Evolutionary conservation across 1,284 basidiomycete genomes (phyloP), one percentile per base, ranked within the genome.

Genomic region (Marasmius tenuissimus): DNA sequence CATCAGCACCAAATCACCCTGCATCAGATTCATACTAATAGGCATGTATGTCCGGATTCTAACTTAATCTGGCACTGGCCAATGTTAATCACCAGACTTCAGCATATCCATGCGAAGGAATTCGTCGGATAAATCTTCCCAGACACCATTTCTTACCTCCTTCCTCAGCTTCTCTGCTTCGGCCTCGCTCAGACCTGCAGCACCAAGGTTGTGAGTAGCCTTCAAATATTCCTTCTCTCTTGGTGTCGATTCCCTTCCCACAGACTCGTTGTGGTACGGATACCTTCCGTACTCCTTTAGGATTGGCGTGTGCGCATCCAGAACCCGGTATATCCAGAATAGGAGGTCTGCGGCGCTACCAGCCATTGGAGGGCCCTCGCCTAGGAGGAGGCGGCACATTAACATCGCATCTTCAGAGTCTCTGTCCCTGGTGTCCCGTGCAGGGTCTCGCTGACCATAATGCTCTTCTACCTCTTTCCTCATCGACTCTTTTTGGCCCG

Each of bases 321-420:
- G 57, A 8, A 65, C 38, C 42, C 64, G 37, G n/a, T 52, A 63
- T 0, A 63, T n/a, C 61, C 61, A 63, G 47, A 63, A 65, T 34
- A 60, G 58, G 20, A 63, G 61, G 3, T 60, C 56, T n/a, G 54
- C 58, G 56, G 58, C 60, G 33, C 16, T 50, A 10, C 10, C 40
- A 6, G 20, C 51, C 12, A 49, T 18, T 3, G 64, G 64, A 20
- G 64, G 40, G 40, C 40, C 40, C 40, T 42, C n/a, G 40, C n/a
- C n/a, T 42, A n/a, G 11, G 3, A 42, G n/a, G n/a, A 42, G 40
- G 3, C 40, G 40, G 6, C 40, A 12, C 11, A n/a, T 42, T 42
- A n/a, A n/a, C 8, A 27, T 52, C 9, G 48, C 45, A 40, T 65
- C 11, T 42, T 42, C 12, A 6, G 6, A 42, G n/a, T 65, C 64